Evolutionary conservation across 75 land plant species (phyloP).

Genomic region (Larix kaempferi): DNA sequence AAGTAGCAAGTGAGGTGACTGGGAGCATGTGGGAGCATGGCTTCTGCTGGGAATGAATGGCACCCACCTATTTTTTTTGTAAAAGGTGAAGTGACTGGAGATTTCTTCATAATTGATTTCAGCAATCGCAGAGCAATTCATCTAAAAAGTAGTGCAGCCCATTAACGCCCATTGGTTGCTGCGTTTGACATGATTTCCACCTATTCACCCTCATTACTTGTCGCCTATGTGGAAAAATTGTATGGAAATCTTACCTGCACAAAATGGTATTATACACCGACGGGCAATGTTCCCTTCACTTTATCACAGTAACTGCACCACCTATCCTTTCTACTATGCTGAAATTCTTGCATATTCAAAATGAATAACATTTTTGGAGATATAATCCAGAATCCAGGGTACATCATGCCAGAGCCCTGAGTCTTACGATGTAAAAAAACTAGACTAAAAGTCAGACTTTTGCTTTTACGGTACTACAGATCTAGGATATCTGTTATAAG

Average conservation of each 20-base stretch:
- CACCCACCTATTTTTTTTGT: background rate
- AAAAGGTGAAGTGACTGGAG: background rate
- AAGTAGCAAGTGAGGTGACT: slow-evolving; percentile 34
- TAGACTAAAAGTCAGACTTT: too few species aligned
- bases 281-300: background rate
- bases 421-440: too few species aligned
- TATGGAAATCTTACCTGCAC: too few species aligned
- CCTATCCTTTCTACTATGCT: background rate
- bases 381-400: too few species aligned
- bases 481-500: too few species aligned
- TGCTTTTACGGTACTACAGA: too few species aligned
- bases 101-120: background rate
- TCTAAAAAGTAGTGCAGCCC: background rate
- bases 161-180: too few species aligned
- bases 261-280: background rate
- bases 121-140: background rate
- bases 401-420: too few species aligned
- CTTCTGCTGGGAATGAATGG: background rate
- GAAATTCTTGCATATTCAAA: too few species aligned
- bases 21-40: background rate
- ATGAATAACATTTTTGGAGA: too few species aligned
- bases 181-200: background rate
- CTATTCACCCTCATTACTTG: background rate
- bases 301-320: background rate
- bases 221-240: too few species aligned